Evolutionary conservation across 1,284 basidiomycete genomes (phyloP), one percentile per base, ranked within the genome.

Genomic region (Calocybe gambosa): DNA sequence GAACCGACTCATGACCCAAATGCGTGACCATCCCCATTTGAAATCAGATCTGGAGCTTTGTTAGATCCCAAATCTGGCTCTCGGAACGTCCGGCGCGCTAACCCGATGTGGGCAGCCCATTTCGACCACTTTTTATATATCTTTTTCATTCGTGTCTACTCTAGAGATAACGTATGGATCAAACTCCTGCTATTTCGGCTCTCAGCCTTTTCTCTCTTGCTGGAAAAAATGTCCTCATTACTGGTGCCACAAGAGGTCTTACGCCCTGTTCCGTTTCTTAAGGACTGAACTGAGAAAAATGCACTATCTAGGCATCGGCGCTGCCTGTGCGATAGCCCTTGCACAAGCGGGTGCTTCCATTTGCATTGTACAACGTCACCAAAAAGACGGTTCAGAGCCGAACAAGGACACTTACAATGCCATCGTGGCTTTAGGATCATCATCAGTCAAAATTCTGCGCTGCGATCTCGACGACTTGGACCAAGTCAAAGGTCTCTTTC

Each of bases 331-430:
- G 1, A 59, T 86, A 31, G 86, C 85, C 16, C 72, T 89, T 44
- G 85, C 83, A 13, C 65, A 88, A 60, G 85, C 86, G 10, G 93
- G 93, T 20, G 92, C 93, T 26, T 74, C 82, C 48, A 69, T 96
- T 56, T 85, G 89, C 61, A 78, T 95, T 52, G 79, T 89, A 44
- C 82, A 87, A 57, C 78, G 89, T 50, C 58, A 61, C 33, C 56
- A 61, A 29, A 20, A 56, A 2, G 39, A 51, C n/a, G 58, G 63
- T 55, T 38, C 58, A 18, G 52, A 59, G 52, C 68, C 75, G 35
- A 82, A 85, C 62, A 72, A 74, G 41, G 62, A 71, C 25, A 87
- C 85, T 19, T 68, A 70, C 52, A 69, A 80, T 46, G 60, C 73
- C 37, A 78, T 89, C 55, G 65, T 62, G 34, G 68, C 68, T 36